Percentiles rank a stretch among this genome's conserved stretches.
Conservation (phyloP, 306 rosid species). For the Vigna nakashimae region DNA sequence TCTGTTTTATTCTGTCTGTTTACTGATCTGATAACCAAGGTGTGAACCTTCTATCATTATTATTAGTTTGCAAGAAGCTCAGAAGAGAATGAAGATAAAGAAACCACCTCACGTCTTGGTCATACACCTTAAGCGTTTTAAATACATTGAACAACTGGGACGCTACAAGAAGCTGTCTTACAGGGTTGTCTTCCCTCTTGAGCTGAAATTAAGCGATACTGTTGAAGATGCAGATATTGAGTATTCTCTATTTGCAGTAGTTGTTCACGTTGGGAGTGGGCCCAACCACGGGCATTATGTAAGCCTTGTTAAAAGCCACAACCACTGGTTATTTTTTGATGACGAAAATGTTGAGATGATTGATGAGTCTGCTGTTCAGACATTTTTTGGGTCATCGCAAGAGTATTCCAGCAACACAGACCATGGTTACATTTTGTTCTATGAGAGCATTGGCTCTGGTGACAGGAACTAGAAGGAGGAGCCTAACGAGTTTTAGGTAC, state of each 20-base stretch:
- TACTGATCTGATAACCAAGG: conserved; percentile 27
- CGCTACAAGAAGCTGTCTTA: conserved; percentile 90
- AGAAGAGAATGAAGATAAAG: conserved; percentile 95
- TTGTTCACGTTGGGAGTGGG: conserved; percentile 97
- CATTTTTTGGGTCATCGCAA: conserved; percentile 98
- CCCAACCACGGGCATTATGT: conserved; percentile 99
- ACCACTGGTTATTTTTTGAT: conserved; percentile 98
- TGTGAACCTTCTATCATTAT: conserved; percentile 23
- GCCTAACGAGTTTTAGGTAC: conserved; percentile 53
- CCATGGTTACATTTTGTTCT: conserved; percentile 97
- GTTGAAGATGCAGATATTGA: conserved; percentile 87
- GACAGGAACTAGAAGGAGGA: conserved; percentile 56
- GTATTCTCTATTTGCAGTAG: conserved; percentile 95
- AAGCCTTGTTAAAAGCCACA: conserved; percentile 99
- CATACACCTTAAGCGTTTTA: conserved; percentile 89
- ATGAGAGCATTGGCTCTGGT: conserved; percentile 84
- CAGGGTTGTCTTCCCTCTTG: conserved; percentile 90
- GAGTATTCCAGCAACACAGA: conserved; percentile 96
- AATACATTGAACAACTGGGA: conserved; percentile 89
- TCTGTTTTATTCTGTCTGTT: conserved; percentile 6
- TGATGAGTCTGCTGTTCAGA: conserved; percentile 97
- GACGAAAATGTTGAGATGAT: conserved; percentile 99
- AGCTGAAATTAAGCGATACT: conserved; percentile 94
- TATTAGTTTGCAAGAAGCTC: conserved; percentile 93
- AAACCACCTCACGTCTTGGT: conserved; percentile 90